Evolutionary conservation across 208 protist genomes (phyloP), one percentile per base, ranked within the genome.

Genomic region (Leishmania turanica): DNA sequence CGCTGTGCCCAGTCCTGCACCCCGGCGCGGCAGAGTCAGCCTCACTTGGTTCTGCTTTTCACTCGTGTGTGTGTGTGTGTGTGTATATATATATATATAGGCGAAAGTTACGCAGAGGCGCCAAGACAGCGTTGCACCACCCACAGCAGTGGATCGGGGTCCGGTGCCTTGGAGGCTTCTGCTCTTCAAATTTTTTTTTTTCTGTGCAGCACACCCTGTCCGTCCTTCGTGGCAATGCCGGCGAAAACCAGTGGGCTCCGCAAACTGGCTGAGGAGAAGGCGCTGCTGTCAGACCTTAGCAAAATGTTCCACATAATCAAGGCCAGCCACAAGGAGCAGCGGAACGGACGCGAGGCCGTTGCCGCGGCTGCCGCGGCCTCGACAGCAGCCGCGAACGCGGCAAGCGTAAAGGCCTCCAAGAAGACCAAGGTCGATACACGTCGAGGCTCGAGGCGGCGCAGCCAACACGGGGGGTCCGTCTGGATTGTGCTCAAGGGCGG

Each of bases 401-500:
- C 56, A 24, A 13, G 42, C 37, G 27, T 21, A 27, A 76, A 77
- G 64, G 49, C 49, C 17, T 34, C 76, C 62, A 84, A 87, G 24
- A 82, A 74, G 49, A 27, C 45, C 21, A 60, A 54, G 66, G 31
- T 3, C 34, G 77, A 82, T 21, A 49, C 77, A 15, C 81, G 82
- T 42, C 87, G 80, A 4, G 80, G 75, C 62, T 87, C 85, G 34
- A 56, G 75, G 69, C 74, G 87, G 31, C 72, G 81, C 72, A 81
- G 81, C 84, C 27, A 53, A 9, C 60, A 82, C 51, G 92, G 94
- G 6, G 92, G 92, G 7, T 91, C 90, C 0, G 79, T 97, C 13
- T 97, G 94, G 92, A 89, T 97, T 34, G 78, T 91, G n/a, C 75
- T 97, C 51, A 97, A 97, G 71, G 93, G 93, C 42, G 90, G 91